Base-by-base conservation (phyloP, 2,329 filamentous ascomycete genomes). In the Fusarium multiceps region DNA sequence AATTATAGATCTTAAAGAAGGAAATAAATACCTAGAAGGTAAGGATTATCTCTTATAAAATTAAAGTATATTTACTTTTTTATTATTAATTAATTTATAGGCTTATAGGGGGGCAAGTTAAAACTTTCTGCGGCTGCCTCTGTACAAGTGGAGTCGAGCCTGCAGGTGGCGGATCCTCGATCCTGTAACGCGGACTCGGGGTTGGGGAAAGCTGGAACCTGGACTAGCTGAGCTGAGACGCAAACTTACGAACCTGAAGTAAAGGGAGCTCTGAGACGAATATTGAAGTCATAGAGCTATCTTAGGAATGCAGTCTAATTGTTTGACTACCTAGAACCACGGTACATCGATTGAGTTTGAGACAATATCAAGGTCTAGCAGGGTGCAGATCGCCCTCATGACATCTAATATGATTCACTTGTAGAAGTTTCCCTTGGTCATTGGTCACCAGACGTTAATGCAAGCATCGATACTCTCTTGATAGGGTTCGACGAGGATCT, bases 151-250 rank as follows among this genome's bases (percentile, higher is more conserved):
- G 37, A 43, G 37, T 23, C 23, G 28, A 28, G 23, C 37, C 34
- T 34, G 42, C 42, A 27, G 41, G 21, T 53, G 34, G 49, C 49
- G 23, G 49, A 53, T 53, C 49, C n/a, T 53, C 49, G 34, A 42
- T 53, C 34, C 49, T 53, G 34, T 42, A 53, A 53, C 49, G n/a
- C 10, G 21, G 41, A 61, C 46, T 55, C 12, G 57, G 40, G 41
- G 34, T n/a, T 37, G 34, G 34, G 34, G 34, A 37, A 37, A 37
- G 34, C 34, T 37, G 34, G 47, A 62, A 40, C 18, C 47, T 63
- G 28, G 21, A 23, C 21, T 42, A 53, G 49, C 49, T 53, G 20
- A 37, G 47, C 45, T 62, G 58, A 43, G 30, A 61, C 25, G 11
- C 18, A 53, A 53, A 53, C 49, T 42, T n/a, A 25, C 23, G 27